Evolutionary conservation across 305 asterid genomes (phyloP).

Genomic region (Fraxinus floribunda): DNA sequence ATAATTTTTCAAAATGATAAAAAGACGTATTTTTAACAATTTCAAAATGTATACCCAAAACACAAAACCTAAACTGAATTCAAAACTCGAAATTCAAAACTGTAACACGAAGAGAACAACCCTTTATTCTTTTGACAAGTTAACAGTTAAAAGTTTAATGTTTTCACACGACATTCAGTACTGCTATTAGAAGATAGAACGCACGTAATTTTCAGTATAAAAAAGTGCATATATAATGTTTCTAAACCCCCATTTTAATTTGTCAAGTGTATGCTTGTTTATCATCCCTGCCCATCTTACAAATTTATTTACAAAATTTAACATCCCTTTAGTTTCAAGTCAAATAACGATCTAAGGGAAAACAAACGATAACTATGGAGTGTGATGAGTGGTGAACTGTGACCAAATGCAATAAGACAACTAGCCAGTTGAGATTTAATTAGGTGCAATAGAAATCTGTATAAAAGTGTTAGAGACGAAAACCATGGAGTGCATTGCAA

Average conservation of each 20-base stretch:
- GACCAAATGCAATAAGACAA: conserved; percentile 1
- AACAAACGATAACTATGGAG: background rate
- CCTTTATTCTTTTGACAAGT: background rate
- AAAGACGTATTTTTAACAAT: too few relatives aligned
- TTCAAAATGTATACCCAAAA: too few relatives aligned
- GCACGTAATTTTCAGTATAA: background rate
- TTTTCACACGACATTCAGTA: background rate
- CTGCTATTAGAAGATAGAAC: background rate
- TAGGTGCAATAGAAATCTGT: background rate
- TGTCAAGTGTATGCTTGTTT: conserved; percentile 2
- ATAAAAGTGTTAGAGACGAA: background rate
- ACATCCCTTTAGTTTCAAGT: background rate
- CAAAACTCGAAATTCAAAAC: too few relatives aligned
- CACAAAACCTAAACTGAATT: too few relatives aligned
- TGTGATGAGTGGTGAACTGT: background rate
- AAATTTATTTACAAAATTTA: background rate
- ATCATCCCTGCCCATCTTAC: background rate
- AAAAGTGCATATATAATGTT: background rate
- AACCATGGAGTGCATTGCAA: background rate
- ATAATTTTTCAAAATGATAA: too few relatives aligned
- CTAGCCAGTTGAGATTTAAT: background rate
- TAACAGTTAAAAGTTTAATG: background rate
- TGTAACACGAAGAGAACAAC: too few relatives aligned
- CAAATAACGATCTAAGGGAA: background rate
- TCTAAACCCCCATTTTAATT: background rate